These are phyloP conservation scores for Fraxinus anomala DNA, from an alignment of 257 asterid species.

Conservation along the genomic window DNA sequence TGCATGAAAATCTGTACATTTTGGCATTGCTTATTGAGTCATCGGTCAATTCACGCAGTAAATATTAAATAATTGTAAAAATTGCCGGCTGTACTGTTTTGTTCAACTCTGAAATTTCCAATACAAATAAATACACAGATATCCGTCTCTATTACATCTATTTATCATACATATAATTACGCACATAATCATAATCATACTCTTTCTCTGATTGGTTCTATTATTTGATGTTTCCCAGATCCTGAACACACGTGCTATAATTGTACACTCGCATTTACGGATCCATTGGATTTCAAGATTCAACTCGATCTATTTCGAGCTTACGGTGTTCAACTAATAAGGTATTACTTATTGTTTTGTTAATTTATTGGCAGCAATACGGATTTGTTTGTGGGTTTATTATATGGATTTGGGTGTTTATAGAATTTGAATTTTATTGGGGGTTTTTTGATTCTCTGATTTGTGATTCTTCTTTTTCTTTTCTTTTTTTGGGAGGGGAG, in stretches of 20 bases:
- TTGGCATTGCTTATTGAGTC: too few relatives aligned
- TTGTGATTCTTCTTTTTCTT: neutral
- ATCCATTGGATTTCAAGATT: neutral
- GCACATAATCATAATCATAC: too few relatives aligned
- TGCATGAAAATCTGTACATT: too few relatives aligned
- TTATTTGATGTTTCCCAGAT: neutral
- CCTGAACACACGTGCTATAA: neutral
- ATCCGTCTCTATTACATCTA: conserved; percentile 26
- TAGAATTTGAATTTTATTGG: conserved; percentile 14
- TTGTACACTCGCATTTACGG: neutral
- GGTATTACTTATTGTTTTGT: neutral
- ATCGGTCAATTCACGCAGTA: too few relatives aligned
- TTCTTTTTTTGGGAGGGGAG: conserved; percentile 21
- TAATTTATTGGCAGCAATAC: neutral
- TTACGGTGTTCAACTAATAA: neutral
- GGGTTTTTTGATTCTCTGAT: neutral
- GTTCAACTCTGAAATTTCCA: conserved; percentile 29
- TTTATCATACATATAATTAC: too few relatives aligned
- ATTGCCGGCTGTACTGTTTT: conserved; percentile 42
- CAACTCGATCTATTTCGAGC: neutral
- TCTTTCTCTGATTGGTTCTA: conserved; percentile 10
- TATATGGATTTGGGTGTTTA: neutral
- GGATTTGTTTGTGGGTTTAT: conserved; percentile 5
- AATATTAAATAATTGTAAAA: conserved; percentile 3
- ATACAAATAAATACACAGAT: conserved; percentile 17